phyloP scores from a whole-genome alignment of 148 eudicot species.

The Chenopodium formosanum region DNA sequence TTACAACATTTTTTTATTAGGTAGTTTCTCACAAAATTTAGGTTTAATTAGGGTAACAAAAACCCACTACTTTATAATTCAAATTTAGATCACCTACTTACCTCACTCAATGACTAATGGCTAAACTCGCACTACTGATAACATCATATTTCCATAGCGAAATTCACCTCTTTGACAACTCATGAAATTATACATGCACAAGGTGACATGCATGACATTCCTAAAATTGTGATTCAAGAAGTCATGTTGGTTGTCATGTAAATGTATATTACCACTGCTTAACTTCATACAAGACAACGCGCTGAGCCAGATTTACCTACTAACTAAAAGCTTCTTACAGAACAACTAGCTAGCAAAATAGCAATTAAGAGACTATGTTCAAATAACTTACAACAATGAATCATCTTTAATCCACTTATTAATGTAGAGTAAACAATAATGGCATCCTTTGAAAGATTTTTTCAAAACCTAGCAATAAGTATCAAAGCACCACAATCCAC shows the following conservation, averaged over 20 bases:
- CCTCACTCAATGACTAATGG: background rate
- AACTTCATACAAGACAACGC: background rate
- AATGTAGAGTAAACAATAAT: background rate
- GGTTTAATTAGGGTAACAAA: too few species aligned
- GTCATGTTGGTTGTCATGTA: background rate
- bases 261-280: background rate
- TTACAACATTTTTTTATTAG: too few species aligned
- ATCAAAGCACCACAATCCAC: constrained; percentile 15
- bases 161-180: background rate
- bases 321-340: background rate
- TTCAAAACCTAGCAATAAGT: background rate
- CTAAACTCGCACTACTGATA: background rate
- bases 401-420: background rate
- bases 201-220: background rate
- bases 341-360: background rate
- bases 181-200: background rate
- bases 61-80: background rate
- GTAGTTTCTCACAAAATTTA: too few species aligned
- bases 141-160: background rate
- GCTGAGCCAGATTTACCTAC: background rate
- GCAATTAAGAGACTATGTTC: background rate
- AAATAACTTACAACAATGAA: background rate
- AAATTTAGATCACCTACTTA: background rate
- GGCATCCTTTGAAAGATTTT: background rate
- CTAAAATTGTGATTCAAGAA: background rate